Base-by-base conservation (phyloP, 1,139 yeast genomes). In the Debaryomycetaceae sp. region DNA sequence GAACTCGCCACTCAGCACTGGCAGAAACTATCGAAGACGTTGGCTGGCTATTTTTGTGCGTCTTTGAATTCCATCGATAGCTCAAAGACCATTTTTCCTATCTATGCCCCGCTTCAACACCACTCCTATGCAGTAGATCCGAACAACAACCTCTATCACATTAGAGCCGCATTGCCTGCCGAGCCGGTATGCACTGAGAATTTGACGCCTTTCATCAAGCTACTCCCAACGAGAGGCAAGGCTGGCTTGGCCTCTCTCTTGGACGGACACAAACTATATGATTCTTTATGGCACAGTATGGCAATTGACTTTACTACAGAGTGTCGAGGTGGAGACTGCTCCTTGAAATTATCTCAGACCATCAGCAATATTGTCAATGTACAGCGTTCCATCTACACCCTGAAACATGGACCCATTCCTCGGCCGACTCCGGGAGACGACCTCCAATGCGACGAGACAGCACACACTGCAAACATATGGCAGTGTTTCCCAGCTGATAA, bases 181-280 rank as follows among this genome's bases (percentile, higher is more conserved):
- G 99, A 92, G 47, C 95, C 97, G 0, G 78, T 92, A 12, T 92
- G 99, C 55, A 92, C 99, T 0, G 99, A 92, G 51, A 92, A 92
- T 51, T 65, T 92, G 46, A 87, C 99, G 0, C 98, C 98, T 0
- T 85, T 90, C 44, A 55, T 92, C 37, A 87, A 86, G 47, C 62
- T 92, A 35, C 62, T 92, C 21, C 98, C 98, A 3, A 82, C 97
- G 7, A 77, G 86, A 49, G 97, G 96, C 2, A 80, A 80, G 47
- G 78, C 94, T 0, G 99, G 99, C 2, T 61, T 90, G 25, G 72
- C 95, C 0, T 72, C 94, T 1, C 59, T 90, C 30, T 61, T 92
- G 25, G 94, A 87, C 43, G 97, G 98, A n/a, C 97, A 87, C 51
- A 78, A 77, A 45, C 71, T 92, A n/a, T 92, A 85, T 52, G 95